Evolutionary conservation across 1,284 basidiomycete species (phyloP), one percentile per base, ranked within the genome.

Genomic region (Cutaneotrichosporon dermatis): DNA sequence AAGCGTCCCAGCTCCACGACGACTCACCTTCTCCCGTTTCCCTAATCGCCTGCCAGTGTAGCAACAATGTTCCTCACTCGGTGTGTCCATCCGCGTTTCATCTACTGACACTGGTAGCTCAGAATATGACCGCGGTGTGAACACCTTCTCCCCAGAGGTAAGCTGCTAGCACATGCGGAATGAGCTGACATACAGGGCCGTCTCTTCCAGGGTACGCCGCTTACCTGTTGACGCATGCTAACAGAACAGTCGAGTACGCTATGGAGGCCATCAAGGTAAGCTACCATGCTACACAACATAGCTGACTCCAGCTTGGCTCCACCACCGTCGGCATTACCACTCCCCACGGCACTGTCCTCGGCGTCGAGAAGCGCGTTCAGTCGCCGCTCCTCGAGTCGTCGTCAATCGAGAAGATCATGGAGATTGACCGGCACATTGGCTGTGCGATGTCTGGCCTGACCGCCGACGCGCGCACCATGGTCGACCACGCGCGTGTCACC

Each of bases 341-440:
- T 6, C 83, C 86, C 42, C 83, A 92, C 66, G 96, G 96, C 60
- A 90, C 94, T 65, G 84, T 99, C 61, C 87, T 99, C 63, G 96
- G 87, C 54, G 93, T 99, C 63, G 96, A 99, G 83, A 98, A 99
- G 82, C 92, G 96, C 76, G 92, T 97, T 55, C 94, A 97, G 79
- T 98, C 94, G 0, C 90, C 92, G 33, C 85, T 99, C 57, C 86
- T 99, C 67, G 96, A 98, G 81, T 87, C 91, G 15, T 90, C 86
- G 64, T 94, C 92, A 58, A 95, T 99, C 75, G 96, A 99, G 78
- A 99, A 99, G 83, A 99, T 99, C 76, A 98, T 99, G 94, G 95
- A 99, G 82, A 97, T 99, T 71, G 96, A 99, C 80, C 74, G 80
- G 13, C 96, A 99, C 80, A 85, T 99, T 57, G 96, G 93, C 15